Evolutionary conservation across 371 early-diverging fungal species (phyloP), one percentile per base, ranked within the genome.

Genomic region (Apophysomyces ossiformis): DNA sequence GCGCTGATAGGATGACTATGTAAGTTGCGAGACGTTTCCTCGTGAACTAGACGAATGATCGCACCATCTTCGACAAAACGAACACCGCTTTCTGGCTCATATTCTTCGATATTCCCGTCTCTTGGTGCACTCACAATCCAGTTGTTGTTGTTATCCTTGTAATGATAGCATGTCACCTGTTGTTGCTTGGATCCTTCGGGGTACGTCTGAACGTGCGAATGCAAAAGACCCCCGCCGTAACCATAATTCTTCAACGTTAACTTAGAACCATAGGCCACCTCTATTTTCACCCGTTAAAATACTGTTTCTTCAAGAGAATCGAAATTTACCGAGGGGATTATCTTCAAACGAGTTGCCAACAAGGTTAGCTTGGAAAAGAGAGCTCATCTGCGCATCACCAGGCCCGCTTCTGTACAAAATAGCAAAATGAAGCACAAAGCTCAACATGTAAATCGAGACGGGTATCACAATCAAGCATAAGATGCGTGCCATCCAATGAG

Each of bases 361-460:
- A n/a, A 99, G 83, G 5, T 89, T 85, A 2, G 98, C 94, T 74
- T 99, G 99, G 83, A 99, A 99, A 15, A 98, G 78, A 7, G 97
- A 96, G 74, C 96, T 94, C 99, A 99, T 99, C 65, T 95, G 95
- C 8, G 96, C 95, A 81, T 99, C 99, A 16, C 99, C 99, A 9
- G 93, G 79, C 1, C 99, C 98, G 66, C 91, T 90, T 59, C 85
- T 86, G 71, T 88, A 91, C 32, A 99, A 86, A 46, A 99, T 85
- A 39, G 85, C 79, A 75, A 99, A 99, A 79, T 99, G 99, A 6
- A 98, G 63, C 45, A 77, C 82, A 79, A 99, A 99, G 37, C 90
- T 82, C n/a, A 90, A 67, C 57, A 97, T 73, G 77, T 99, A 99
- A 56, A 99, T 86, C 5, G 79, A 43, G 39, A 93, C 73, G 1